Evolutionary conservation across 208 protist species (phyloP), one percentile per base, ranked within the genome.

Genomic region (Crithidia sp.): DNA sequence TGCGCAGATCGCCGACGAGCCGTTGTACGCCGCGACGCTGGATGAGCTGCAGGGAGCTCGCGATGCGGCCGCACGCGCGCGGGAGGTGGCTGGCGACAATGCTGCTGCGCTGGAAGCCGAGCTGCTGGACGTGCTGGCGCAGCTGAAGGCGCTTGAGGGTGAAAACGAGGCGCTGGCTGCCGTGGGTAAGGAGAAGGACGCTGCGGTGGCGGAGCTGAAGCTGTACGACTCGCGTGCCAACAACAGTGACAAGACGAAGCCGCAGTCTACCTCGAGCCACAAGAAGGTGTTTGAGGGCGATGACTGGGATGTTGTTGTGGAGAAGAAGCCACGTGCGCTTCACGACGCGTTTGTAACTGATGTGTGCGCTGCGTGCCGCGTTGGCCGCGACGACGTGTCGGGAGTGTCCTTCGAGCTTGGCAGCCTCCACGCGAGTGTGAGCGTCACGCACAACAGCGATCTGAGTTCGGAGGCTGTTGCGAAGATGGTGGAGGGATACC

Each of bases 161-260:
- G 28, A 28, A 28, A 28, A 28, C 28, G 28, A 28, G 28, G 28
- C 28, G 28, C 28, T 28, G 28, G 28, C 28, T 28, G 65, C 53
- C 8, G 74, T 80, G 70, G 10, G 79, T 16, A 68, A 28, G 28
- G 28, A 28, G 28, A 28, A 28, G 28, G 28, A 28, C 28, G 28
- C 28, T 28, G 28, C 28, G 28, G 28, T 28, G 28, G 28, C 19
- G 28, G 28, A 28, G 28, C 28, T 28, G 28, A 28, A 28, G 28
- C 28, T 28, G 28, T 28, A 28, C 28, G 28, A 28, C 53, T 14
- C 39, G 71, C 79, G 36, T 81, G 73, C 71, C 68, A 74, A 14
- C 57, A 73, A 60, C 80, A 84, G 55, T 62, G 79, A 37, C 62
- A 64, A 39, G 64, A 56, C 12, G 74, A 74, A 36, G 37, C 64